Evolutionary conservation across 2,329 filamentous ascomycete genomes (phyloP).

Genomic region (Colletotrichum camelliae): DNA sequence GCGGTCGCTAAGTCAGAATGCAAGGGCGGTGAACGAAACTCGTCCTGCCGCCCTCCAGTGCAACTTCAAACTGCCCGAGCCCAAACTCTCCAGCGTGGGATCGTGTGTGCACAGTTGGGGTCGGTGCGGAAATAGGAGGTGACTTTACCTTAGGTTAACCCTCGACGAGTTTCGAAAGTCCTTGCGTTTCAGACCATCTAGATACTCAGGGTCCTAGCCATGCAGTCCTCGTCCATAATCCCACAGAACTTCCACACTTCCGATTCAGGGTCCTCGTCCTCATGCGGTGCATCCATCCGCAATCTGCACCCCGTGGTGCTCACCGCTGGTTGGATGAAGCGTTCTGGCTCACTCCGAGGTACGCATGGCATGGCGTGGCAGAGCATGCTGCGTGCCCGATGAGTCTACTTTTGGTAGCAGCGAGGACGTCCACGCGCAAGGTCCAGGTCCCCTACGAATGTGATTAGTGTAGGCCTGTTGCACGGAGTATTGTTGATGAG

Average conservation of each 20-base stretch:
- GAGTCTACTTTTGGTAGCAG: not conserved
- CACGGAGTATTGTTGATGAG: not conserved
- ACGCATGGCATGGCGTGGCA: not conserved
- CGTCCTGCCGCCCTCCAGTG: not conserved
- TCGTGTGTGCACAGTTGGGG: not conserved
- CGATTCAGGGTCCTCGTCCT: conserved; percentile 17
- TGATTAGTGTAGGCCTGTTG: not conserved
- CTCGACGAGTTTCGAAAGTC: conserved; percentile 11
- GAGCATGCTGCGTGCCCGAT: not conserved
- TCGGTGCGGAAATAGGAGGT: not conserved
- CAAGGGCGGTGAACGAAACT: not conserved
- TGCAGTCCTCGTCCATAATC: not conserved
- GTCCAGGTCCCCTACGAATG: not conserved
- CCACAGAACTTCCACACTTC: not conserved
- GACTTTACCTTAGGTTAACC: not conserved
- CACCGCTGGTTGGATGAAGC: conserved; percentile 12
- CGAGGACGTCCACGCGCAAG: not conserved
- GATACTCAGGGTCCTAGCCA: conserved; percentile 20
- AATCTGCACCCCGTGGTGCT: not conserved
- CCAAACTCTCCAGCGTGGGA: not conserved
- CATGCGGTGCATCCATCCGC: not conserved
- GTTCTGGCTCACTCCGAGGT: not conserved
- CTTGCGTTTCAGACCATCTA: conserved; percentile 12
- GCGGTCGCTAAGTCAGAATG: not conserved
- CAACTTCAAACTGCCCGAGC: not conserved